Base-by-base conservation (phyloP, 306 rosid genomes). In the Vigna mungo region DNA sequence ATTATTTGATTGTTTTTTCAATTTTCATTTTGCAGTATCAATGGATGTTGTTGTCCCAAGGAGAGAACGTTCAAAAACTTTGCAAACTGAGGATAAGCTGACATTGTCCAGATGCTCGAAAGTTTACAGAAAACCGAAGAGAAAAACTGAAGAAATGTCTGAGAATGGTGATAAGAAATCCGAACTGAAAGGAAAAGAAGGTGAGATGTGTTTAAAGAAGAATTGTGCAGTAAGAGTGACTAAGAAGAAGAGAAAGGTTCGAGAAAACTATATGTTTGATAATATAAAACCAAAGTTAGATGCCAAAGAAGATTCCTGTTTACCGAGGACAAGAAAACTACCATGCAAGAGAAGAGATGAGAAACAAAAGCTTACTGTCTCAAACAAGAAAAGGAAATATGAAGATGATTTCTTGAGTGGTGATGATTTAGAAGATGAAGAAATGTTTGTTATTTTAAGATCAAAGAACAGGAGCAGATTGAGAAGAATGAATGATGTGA, bases 41-140 rank as follows among this genome's bases (percentile, higher is more conserved):
- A 88, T 88, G 97, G 90, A 89, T 68, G 64, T 89, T 47, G 71
- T 51, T 65, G 30, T 72, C 41, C 54, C 86, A 6, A 80, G 75
- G 20, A 85, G n/a, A n/a, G n/a, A n/a, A n/a, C n/a, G 20, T 27
- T 23, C 82, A 27, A 78, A 61, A 61, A 10, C n/a, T n/a, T n/a
- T n/a, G n/a, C n/a, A n/a, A n/a, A n/a, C 61, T 2, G 77, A 72
- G 36, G 82, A 55, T 17, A 78, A 77, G 10, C 1, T 39, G 72
- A 46, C 75, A 41, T 58, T 74, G 9, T 66, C 83, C 2, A 54
- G 72, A 27, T 67, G 46, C 73, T 67, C 86, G 1, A 64, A 63
- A 60, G 23, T 48, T 78, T 73, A 80, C 41, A 61, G 15, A 68
- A 34, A 41, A 78, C 59, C 65, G 1, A 69, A 44, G 84, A 84